These are phyloP conservation scores for Aspergillus proliferans DNA, from an alignment of 2,329 filamentous ascomycete species.

Conservation along the genomic window DNA sequence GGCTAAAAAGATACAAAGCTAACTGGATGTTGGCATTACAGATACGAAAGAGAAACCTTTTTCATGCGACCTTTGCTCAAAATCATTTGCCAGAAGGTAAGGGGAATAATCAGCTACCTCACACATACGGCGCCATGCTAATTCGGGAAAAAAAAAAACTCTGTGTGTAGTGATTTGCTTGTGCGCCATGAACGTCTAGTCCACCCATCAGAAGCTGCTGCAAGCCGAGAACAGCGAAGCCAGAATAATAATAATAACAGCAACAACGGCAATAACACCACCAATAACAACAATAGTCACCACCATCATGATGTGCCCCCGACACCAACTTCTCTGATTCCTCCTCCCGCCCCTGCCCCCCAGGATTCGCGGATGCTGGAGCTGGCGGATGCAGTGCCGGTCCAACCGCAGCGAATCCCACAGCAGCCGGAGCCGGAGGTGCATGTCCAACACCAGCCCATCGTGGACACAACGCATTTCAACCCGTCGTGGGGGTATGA, in stretches of 20 bases:
- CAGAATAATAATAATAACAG: conserved; percentile 15
- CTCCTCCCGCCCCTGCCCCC: conserved; percentile 28
- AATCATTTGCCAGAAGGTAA: conserved; percentile 44
- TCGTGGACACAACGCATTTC: conserved; percentile 41
- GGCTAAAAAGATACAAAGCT: conserved; percentile 9
- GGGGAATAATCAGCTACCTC: conserved; percentile 1
- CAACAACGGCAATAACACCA: conserved; percentile 10
- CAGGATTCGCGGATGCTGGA: conserved; percentile 42
- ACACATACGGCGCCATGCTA: conserved; percentile 14
- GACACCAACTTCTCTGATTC: conserved; percentile 31
- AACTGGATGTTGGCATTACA: conserved; percentile 22
- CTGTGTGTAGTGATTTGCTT: conserved; percentile 37
- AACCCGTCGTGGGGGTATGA: conserved; percentile 48
- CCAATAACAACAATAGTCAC: conserved; percentile 15
- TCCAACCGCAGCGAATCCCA: conserved; percentile 32
- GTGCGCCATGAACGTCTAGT: conserved; percentile 46
- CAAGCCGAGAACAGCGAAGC: conserved; percentile 33
- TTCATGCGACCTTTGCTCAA: conserved; percentile 44
- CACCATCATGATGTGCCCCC: conserved; percentile 26
- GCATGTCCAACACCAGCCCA: conserved; percentile 31
- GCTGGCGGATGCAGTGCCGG: conserved; percentile 38
- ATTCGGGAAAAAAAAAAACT: conserved; percentile 12
- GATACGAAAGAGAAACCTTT: conserved; percentile 48
- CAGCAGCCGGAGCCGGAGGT: conserved; percentile 28
- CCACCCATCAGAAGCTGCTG: conserved; percentile 39